phyloP scores from a whole-genome alignment of 805 yeast species.

The Nakazawaea siamensis region DNA sequence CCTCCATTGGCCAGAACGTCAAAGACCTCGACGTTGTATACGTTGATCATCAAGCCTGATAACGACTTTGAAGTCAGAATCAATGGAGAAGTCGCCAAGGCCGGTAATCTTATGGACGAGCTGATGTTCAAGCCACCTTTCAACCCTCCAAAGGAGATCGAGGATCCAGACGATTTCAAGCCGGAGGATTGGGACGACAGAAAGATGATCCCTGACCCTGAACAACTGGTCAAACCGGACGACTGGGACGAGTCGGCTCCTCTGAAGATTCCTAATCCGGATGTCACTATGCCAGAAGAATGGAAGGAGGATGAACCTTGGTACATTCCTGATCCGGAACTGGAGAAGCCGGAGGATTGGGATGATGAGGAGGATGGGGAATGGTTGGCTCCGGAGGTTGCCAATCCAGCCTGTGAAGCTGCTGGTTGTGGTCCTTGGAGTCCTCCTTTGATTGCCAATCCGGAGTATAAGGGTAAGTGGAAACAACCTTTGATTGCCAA shows the following conservation, averaged over 20 bases:
- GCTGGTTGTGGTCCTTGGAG: constrained; percentile 82
- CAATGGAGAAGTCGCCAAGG: constrained; percentile 65
- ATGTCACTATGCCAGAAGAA: constrained; percentile 58
- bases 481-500: constrained; percentile 55
- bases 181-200: constrained; percentile 84
- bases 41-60: constrained; percentile 59
- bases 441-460: constrained; percentile 59
- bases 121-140: constrained; percentile 56
- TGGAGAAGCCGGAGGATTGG: constrained; percentile 71
- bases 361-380: constrained; percentile 85
- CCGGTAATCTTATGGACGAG: constrained; percentile 59
- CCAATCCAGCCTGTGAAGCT: constrained; percentile 64
- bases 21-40: constrained; percentile 60
- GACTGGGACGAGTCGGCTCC: constrained; percentile 81
- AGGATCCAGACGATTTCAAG: constrained; percentile 46
- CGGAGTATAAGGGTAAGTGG: constrained; percentile 76
- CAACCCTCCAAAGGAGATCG: constrained; percentile 57
- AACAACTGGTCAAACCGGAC: constrained; percentile 55
- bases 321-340: constrained; percentile 60
- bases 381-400: constrained; percentile 65
- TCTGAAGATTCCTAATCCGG: constrained; percentile 55
- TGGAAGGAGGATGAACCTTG: constrained; percentile 67
- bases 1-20: constrained; percentile 61
- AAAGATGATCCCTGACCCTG: constrained; percentile 59
- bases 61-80: constrained; percentile 74